phyloP scores from a whole-genome alignment of 108 stramenopile genomes.

The Cyclotella choctawhatcheeana region DNA sequence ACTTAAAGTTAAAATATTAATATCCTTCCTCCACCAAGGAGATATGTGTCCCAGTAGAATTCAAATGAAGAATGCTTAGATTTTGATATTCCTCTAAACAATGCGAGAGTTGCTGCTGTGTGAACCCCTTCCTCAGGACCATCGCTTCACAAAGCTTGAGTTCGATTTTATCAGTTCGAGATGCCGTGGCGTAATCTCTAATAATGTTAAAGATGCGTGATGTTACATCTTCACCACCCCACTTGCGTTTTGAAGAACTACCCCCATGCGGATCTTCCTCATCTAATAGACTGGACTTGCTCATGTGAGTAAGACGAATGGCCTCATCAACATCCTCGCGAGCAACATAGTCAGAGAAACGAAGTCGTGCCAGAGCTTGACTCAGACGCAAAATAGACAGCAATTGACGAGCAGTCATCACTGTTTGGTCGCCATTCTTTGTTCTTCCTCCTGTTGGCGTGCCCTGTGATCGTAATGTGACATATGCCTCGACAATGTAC shows the following conservation, averaged over 20 bases:
- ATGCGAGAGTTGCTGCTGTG: constrained; percentile 76
- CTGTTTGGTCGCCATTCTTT: constrained; percentile 87
- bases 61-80: constrained; percentile 14
- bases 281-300: constrained; percentile 74
- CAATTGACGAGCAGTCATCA: constrained; percentile 98
- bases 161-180: constrained; percentile 56
- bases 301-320: constrained; percentile 94
- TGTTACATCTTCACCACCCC: constrained; percentile 72
- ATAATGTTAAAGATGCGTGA: constrained; percentile 82
- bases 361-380: constrained; percentile 95
- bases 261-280: constrained; percentile 28
- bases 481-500: constrained; percentile 98
- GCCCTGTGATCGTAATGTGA: constrained; percentile 87
- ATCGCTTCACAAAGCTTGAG: constrained; percentile 77
- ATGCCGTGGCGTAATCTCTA: constrained; percentile 69
- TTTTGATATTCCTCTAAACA: constrained; percentile 83
- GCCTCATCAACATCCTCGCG: constrained; percentile 98
- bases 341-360: constrained; percentile 92
- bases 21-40: constrained; percentile 1
- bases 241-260: constrained; percentile 37
- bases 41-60: constrained; percentile 17
- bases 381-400: constrained; percentile 96
- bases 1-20: too few relatives aligned
- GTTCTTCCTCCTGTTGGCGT: constrained; percentile 63
- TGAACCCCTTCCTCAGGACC: constrained; percentile 91